A percentile compares a stretch with the other conserved stretches of the same genome.
phyloP scores from a whole-genome alignment of 75 land plant species.

The Isoetes taiwanensis region DNA sequence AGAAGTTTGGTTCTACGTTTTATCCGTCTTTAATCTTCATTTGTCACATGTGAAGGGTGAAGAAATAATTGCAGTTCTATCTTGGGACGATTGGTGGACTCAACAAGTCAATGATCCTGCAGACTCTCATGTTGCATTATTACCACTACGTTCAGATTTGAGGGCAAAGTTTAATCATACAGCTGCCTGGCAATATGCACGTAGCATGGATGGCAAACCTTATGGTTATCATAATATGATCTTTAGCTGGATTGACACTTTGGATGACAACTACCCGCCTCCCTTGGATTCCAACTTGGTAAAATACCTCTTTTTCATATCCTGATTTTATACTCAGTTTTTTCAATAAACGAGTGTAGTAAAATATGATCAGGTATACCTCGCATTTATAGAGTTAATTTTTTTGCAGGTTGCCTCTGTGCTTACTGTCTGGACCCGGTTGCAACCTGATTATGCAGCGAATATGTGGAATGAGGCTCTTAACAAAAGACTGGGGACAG shows the following conservation, averaged over 20 bases:
- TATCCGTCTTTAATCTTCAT: neutral
- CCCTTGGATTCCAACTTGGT: slow-evolving; percentile 93
- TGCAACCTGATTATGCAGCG: slow-evolving; percentile 86
- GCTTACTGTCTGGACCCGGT: slow-evolving; percentile 72
- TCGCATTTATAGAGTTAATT: neutral
- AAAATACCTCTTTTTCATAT: slow-evolving; percentile 1
- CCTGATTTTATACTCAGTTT: neutral
- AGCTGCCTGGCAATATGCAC: slow-evolving; percentile 92
- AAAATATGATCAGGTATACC: too few species aligned
- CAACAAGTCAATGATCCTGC: slow-evolving; percentile 67
- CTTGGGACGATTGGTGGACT: slow-evolving; percentile 93
- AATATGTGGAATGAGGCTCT: slow-evolving; percentile 99
- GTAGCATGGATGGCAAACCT: slow-evolving; percentile 61
- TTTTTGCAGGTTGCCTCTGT: slow-evolving; percentile 61
- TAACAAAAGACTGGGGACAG: slow-evolving; percentile 82
- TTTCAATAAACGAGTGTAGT: too few species aligned
- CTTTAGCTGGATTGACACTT: slow-evolving; percentile 96
- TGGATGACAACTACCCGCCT: slow-evolving; percentile 72
- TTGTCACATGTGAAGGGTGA: slow-evolving; percentile 45
- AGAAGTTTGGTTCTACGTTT: neutral
- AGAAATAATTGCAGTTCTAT: slow-evolving; percentile 65
- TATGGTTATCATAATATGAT: slow-evolving; percentile 98
- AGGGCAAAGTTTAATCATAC: slow-evolving; percentile 76
- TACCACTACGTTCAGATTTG: slow-evolving; percentile 72
- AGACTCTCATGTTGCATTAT: slow-evolving; percentile 75